These are phyloP conservation scores for Pseudonectria foliicola DNA, from an alignment of 2,329 filamentous ascomycete species.

Conservation along the genomic window DNA sequence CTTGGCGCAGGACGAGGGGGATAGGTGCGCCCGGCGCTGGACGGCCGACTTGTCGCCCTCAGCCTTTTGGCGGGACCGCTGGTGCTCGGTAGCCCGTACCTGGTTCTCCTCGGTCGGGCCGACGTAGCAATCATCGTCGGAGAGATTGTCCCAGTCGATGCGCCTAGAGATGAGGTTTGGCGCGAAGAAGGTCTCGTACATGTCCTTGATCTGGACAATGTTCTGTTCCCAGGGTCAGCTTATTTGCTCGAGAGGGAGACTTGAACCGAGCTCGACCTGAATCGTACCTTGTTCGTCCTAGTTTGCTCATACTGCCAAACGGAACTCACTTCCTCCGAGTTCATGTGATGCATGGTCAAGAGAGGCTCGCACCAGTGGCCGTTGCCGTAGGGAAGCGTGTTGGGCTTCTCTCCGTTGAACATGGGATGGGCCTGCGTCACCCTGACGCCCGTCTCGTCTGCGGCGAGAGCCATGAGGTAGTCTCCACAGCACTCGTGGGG, in stretches of 20 bases:
- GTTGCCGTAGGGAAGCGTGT: conserved; percentile 39
- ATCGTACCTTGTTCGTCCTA: conserved; percentile 35
- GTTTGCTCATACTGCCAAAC: conserved; percentile 49
- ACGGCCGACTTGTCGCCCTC: conserved; percentile 32
- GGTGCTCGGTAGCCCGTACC: conserved; percentile 22
- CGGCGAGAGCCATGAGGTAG: conserved; percentile 40
- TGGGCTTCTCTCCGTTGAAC: conserved; percentile 50
- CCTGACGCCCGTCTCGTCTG: conserved; percentile 37
- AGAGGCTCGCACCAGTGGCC: conserved; percentile 50
- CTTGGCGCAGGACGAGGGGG: conserved; percentile 38
- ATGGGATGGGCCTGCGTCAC: conserved; percentile 42
- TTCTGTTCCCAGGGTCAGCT: conserved; percentile 24
- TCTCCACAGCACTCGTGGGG: conserved; percentile 45
- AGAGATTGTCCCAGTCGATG: conserved; percentile 47
- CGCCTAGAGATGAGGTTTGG: conserved; percentile 35
- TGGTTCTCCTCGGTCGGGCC: conserved; percentile 31
- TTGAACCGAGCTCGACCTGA: background rate
- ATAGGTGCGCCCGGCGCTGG: conserved; percentile 39
- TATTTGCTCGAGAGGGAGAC: background rate
- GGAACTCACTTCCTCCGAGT: conserved; percentile 42
- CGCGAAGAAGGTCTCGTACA: conserved; percentile 42
- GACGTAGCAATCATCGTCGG: conserved; percentile 40
- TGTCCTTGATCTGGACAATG: conserved; percentile 38
- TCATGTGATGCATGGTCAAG: conserved; percentile 51
- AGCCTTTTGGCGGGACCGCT: conserved; percentile 29